phyloP scores from a whole-genome alignment of 108 stramenopile genomes.

The Fragilaria crotonensis region DNA sequence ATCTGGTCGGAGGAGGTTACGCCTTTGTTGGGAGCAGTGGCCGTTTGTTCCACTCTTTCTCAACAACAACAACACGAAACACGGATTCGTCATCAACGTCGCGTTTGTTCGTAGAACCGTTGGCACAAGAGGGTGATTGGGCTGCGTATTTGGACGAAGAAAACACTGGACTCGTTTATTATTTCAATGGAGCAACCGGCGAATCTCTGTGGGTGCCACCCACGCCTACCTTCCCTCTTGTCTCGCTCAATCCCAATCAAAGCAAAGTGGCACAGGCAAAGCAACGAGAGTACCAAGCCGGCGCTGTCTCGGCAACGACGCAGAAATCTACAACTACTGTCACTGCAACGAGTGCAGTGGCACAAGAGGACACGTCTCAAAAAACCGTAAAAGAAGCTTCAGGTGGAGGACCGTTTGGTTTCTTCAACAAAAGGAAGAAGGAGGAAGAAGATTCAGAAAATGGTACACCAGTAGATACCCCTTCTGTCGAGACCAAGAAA shows the following conservation, averaged over 20 bases:
- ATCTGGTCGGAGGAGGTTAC: too few relatives aligned
- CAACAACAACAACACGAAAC: background rate
- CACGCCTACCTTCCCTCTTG: constrained; percentile 55
- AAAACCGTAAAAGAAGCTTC: too few relatives aligned
- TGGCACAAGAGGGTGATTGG: constrained; percentile 67
- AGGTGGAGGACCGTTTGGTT: background rate
- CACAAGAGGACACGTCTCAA: too few relatives aligned
- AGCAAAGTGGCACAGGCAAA: constrained; percentile 8
- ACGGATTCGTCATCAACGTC: background rate
- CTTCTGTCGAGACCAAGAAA: too few relatives aligned
- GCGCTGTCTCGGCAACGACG: too few relatives aligned
- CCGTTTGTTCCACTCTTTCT: background rate
- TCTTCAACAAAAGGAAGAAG: background rate
- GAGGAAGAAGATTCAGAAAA: background rate
- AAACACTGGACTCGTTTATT: constrained; percentile 65
- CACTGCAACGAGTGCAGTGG: too few relatives aligned
- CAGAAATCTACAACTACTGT: too few relatives aligned
- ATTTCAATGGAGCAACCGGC: constrained; percentile 69
- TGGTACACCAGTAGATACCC: background rate
- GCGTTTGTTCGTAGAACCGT: constrained; percentile 22
- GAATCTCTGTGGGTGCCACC: constrained; percentile 72
- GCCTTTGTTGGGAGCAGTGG: background rate
- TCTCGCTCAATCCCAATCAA: constrained; percentile 9
- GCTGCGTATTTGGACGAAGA: constrained; percentile 68
- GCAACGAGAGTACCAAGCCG: constrained; percentile 9